Base-by-base conservation (phyloP, 331 rosid species). In the Rhamnella rubrinervis region DNA sequence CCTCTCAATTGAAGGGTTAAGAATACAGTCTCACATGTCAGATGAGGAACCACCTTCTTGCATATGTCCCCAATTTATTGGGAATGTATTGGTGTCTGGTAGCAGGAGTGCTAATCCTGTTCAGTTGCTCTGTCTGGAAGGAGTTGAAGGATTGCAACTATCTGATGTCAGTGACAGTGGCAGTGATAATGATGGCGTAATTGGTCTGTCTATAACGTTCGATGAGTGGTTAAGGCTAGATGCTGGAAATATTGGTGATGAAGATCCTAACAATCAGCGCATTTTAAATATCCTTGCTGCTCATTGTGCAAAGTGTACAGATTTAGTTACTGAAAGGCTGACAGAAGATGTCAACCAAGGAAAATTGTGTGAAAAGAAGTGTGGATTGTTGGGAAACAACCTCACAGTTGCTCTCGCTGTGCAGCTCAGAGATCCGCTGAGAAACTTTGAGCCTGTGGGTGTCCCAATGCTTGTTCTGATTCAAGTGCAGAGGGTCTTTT, bases 161-260 rank as follows among this genome's bases (percentile, higher is more conserved):
- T 55, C 64, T 38, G 71, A 71, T 64, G 38, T 38, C 47, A 79
- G 61, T 25, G 77, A 77, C n/a, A 17, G 14, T 65, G 72, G 62
- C 47, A 65, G 66, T 37, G 63, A 73, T 49, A 65, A 62, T 52
- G 76, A 67, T 44, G 86, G 58, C 71, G 71, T 88, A 71, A 55
- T 88, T 81, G 81, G 64, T 77, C 78, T 83, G 40, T 85, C 90
- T 39, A 46, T 91, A 59, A 65, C 88, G 63, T 64, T 88, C 69
- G 87, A 91, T 62, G 79, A 85, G 50, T 91, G 97, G 97, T 66
- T 84, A 75, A 87, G 78, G 74, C 72, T 88, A 51, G 97, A 91
- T 82, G 86, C 91, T 77, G 90, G 86, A 56, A 67, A 60, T 64
- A 75, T 83, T 46, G 57, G 63, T 40, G 80, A 73, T 59, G 93